Conservation (phyloP, 192 early-diverging fungal genomes). For the Neocallimastix lanati region DNA sequence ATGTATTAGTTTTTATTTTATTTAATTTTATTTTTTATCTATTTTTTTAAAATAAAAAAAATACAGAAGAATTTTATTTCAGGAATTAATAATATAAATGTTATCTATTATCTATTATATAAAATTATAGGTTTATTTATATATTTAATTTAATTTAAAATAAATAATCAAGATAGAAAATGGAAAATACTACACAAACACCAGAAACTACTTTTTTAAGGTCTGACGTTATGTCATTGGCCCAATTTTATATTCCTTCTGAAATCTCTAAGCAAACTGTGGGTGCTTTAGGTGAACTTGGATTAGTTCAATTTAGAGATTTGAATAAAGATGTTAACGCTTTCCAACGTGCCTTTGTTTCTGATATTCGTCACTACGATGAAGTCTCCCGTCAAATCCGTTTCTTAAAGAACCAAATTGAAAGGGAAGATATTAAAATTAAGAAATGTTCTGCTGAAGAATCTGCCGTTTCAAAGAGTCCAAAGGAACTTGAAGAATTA, state of each 20-base stretch:
- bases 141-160: background rate
- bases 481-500: constrained; percentile 86
- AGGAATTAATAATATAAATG: too few species aligned
- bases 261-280: background rate
- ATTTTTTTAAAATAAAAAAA: too few species aligned
- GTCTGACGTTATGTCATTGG: background rate
- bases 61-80: too few species aligned
- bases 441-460: constrained; percentile 1
- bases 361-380: constrained; percentile 83
- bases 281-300: constrained; percentile 62
- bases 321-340: constrained; percentile 88
- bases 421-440: constrained; percentile 51
- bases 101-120: too few species aligned
- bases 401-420: constrained; percentile 43
- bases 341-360: constrained; percentile 90
- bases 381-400: constrained; percentile 93
- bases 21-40: too few species aligned
- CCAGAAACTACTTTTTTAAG: background rate
- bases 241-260: background rate
- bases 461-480: constrained; percentile 33
- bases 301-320: constrained; percentile 86
- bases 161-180: background rate
- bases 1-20: too few species aligned
- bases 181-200: background rate
- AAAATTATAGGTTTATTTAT: background rate